Evolutionary conservation across 805 yeast species (phyloP), one percentile per base, ranked within the genome.

Genomic region (Komagataella pastoris): DNA sequence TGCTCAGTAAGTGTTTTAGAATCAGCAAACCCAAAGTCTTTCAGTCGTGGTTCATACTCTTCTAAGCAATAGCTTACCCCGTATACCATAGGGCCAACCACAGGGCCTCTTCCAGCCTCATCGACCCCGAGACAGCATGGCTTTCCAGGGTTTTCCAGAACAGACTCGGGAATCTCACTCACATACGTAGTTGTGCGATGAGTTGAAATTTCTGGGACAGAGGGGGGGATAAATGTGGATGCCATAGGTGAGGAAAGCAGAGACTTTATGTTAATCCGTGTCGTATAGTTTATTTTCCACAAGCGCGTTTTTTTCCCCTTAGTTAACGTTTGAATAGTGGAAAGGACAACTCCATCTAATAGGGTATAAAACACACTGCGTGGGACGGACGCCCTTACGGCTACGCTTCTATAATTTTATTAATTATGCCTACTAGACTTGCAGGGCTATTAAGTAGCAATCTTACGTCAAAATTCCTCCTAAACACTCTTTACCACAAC

Each of bases 41-140:
- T 74, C 50, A 84, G 72, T 17, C 73, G 62, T 1, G 66, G 61
- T 30, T 72, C 75, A 52, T 78, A 85, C 0, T 69, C 64, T 49
- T 75, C 72, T 10, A 81, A 66, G 55, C 95, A 83, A 62, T 88
- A 93, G 3, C 93, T 81, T 6, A 88, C 72, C 3, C 96, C 96
- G 61, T 93, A 93, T 1, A 93, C 99, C 99, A 93, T 93, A 0
- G 98, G 95, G 0, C 99, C 99, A 46, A 95, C 60, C 0, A 95
- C 97, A 0, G 99, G 99, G 0, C 99, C 99, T 57, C 99, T 75
- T 1, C 99, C 99, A 0, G 99, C 99, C 64, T 93, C 99, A 65
- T 93, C 99, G 1, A 93, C 96, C 1, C 99, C 99, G 8, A 93
- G 66, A 7, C 82, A 73, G 1, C 82, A 75, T 0, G 75, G 70